Conservation (phyloP, 371 early-diverging fungal genomes). For the Massospora cicadina region DNA sequence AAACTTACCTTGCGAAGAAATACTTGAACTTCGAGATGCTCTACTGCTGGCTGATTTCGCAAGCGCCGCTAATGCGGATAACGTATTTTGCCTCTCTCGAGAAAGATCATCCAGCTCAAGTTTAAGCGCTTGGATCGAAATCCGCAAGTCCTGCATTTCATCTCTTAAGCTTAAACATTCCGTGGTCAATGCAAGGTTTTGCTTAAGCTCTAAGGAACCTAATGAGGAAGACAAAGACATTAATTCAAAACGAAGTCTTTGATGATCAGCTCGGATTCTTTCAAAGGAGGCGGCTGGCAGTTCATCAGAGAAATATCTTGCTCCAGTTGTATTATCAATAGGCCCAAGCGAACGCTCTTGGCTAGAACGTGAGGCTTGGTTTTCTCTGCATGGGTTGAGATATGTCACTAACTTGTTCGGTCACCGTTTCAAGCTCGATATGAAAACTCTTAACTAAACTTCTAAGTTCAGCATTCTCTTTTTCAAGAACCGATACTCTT, state of each 20-base stretch:
- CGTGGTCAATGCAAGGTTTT: background rate
- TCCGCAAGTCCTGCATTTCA: background rate
- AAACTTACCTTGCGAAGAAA: background rate
- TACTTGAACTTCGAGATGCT: constrained; percentile 1
- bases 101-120: background rate
- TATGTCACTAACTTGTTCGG: background rate
- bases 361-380: background rate
- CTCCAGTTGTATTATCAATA: background rate
- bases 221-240: background rate
- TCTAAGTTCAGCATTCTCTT: background rate
- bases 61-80: background rate
- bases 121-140: background rate
- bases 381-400: background rate
- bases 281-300: background rate
- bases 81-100: background rate
- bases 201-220: background rate
- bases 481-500: background rate
- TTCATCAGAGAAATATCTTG: background rate
- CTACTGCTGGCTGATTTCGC: background rate
- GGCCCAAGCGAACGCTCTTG: background rate
- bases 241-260: constrained; percentile 1
- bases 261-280: constrained; percentile 4
- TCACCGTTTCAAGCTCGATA: background rate
- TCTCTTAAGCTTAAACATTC: constrained; percentile 1
- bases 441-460: background rate